Evolutionary conservation across 257 asterid species (phyloP), one percentile per base, ranked within the genome.

Genomic region (Petunia secreta): DNA sequence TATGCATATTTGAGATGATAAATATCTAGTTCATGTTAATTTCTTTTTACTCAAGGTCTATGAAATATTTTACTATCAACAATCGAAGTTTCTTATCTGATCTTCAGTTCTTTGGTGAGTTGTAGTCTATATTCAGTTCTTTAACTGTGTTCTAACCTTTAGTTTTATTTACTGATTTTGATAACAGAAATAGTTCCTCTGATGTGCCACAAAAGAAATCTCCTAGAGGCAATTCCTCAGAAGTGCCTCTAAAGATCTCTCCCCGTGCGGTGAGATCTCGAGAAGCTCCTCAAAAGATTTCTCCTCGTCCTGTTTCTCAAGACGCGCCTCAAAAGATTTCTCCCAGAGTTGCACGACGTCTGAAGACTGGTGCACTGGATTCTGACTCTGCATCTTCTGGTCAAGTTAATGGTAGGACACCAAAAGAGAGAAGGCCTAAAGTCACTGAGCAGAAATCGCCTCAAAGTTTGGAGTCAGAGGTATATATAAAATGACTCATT

Each of bases 271-370:
- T 34, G 2, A 50, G 68, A 63, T 79, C 89, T 13, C 64, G 87
- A 0, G 91, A 88, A 74, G 82, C 55, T 62, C 59, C 90, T n/a
- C 89, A 54, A 78, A 87, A 82, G 83, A n/a, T 69, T 50, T 84
- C 86, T 41, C 86, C 88, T 59, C 79, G 88, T 39, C 69, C 82
- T 37, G 62, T 46, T 68, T 81, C 88, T 57, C 83, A 82, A 48
- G 85, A 83, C 38, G 84, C 43, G 13, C 52, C 87, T 63, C 81
- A 75, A 44, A 87, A 79, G 65, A 50, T 66, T 60, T 95, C 98
- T 62, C 98, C 94, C 1, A 88, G 92, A 44, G 93, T 90, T 68
- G 92, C 84, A n/a, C 97, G 94, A 14, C 93, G 90, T 85, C 92
- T 95, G 75, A 92, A 88, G 91, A 84, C 90, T 0, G 78, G 88